These are phyloP conservation scores for cucumber (Cucumis sativus) DNA, from an alignment of 306 rosid species.

Conservation along the genomic window DNA sequence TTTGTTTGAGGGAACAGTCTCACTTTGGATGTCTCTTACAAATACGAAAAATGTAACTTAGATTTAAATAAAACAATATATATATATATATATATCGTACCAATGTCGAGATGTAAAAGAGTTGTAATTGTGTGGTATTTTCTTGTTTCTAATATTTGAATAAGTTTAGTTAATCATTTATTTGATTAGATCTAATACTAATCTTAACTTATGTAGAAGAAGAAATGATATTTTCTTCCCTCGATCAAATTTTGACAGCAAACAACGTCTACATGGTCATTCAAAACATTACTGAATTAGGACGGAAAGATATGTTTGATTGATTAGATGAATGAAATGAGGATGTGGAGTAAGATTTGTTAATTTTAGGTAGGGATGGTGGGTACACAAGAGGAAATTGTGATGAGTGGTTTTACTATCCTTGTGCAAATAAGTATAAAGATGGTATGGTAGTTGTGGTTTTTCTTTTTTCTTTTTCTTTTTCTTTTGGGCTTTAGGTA, in stretches of 20 bases:
- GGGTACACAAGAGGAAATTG: background rate
- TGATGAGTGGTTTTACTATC: conserved; percentile 38
- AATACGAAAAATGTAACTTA: background rate
- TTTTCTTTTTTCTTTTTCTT: conserved; percentile 10
- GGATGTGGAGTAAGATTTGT: background rate
- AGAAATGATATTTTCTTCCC: too few species aligned
- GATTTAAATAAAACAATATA: too few species aligned
- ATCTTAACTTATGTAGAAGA: too few species aligned
- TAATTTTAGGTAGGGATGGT: conserved; percentile 23
- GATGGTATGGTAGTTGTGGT: conserved; percentile 51
- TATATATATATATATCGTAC: too few species aligned
- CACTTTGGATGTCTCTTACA: background rate
- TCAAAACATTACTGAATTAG: background rate
- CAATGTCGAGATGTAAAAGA: too few species aligned
- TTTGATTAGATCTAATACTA: too few species aligned
- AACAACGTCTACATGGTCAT: too few species aligned
- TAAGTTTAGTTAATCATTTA: too few species aligned
- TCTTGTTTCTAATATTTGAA: too few species aligned
- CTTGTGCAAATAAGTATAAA: conserved; percentile 25
- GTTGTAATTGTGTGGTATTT: too few species aligned
- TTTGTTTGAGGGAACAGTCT: background rate
- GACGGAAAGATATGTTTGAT: background rate
- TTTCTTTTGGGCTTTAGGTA: conserved; percentile 25
- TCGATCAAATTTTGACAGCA: too few species aligned
- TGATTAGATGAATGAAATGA: background rate